phyloP scores from a whole-genome alignment of 2,329 filamentous ascomycete genomes.

The Fusarium begoniae region DNA sequence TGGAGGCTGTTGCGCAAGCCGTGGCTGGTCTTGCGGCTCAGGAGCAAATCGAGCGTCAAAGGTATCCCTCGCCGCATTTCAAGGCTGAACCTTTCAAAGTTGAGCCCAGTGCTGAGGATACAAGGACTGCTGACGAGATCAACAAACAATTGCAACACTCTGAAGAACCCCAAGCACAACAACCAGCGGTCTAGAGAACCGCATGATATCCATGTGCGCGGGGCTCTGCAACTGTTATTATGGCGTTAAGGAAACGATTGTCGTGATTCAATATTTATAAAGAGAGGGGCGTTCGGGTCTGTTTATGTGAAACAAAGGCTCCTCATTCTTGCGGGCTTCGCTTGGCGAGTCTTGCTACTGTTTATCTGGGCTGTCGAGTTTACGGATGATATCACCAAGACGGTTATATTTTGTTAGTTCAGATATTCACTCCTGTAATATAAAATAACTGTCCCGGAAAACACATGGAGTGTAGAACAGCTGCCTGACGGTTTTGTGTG shows the following conservation, averaged over 20 bases:
- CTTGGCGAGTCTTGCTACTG: constrained; percentile 1
- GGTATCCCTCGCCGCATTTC: constrained; percentile 46
- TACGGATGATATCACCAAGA: constrained; percentile 1
- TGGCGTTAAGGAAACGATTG: constrained; percentile 37
- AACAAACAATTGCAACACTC: constrained; percentile 62
- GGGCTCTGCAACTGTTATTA: constrained; percentile 12
- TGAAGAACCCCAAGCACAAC: constrained; percentile 42
- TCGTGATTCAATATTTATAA: constrained; percentile 22
- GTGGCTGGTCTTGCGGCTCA: constrained; percentile 55
- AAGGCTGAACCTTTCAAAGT: constrained; percentile 54
- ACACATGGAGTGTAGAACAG: background rate
- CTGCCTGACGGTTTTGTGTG: background rate
- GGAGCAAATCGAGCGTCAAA: constrained; percentile 52
- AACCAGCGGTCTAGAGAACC: constrained; percentile 30
- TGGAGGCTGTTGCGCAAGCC: constrained; percentile 62
- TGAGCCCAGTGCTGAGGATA: constrained; percentile 53
- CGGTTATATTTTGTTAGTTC: background rate
- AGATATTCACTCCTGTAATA: constrained; percentile 1
- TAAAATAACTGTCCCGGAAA: background rate
- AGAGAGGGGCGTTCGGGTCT: constrained; percentile 40
- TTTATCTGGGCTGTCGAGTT: background rate
- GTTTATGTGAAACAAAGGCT: constrained; percentile 10
- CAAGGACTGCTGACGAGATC: constrained; percentile 62
- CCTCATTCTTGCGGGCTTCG: background rate
- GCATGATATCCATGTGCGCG: constrained; percentile 27